Evolutionary conservation across 441 rosid genomes (phyloP), one percentile per base, ranked within the genome.

Genomic region (Pelargonium myrrhifolium): DNA sequence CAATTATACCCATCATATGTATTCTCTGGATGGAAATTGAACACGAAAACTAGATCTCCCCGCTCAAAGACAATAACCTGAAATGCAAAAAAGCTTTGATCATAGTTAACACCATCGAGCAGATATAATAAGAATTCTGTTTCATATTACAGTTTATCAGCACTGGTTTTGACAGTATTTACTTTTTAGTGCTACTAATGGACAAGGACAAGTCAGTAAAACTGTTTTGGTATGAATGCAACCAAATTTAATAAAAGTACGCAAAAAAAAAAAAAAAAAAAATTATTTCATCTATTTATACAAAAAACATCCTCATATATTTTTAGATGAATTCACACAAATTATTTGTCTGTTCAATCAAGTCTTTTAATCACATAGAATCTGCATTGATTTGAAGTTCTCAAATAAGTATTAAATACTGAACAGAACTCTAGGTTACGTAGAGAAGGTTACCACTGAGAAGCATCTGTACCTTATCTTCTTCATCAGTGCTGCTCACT

Each of bases 1-100:
- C 47, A 74, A 63, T 65, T 79, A 53, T 83, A 89, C 96, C 93
- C 96, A 51, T 86, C 83, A 49, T 89, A 86, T 43, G 87, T 79
- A 64, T 83, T 85, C 61, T 83, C 83, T 22, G 96, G 89, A 76
- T 89, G 93, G 77, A 89, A 89, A 77, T 89, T 89, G 84, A 87
- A 87, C 65, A 89, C 87, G 22, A 87, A 87, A 70, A 87, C 83
- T 55, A 87, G 81, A 80, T 87, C 91, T 75, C 93, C 91, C 35
- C 81, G 88, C 84, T 87, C 96, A 77, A 89, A 89, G 71, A 89
- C 91, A 5, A 89, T 85, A 73, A 87, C 89, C 96, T 87, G 88
- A 49, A 70, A 69, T 24, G 64, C 49, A n/a, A 65, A 76, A 70
- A 43, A 24, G 39, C 47, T 45, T 15, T 11, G 12, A 28, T 51